phyloP scores from a whole-genome alignment of 345 rosid genomes.

The Populus ilicifolia region DNA sequence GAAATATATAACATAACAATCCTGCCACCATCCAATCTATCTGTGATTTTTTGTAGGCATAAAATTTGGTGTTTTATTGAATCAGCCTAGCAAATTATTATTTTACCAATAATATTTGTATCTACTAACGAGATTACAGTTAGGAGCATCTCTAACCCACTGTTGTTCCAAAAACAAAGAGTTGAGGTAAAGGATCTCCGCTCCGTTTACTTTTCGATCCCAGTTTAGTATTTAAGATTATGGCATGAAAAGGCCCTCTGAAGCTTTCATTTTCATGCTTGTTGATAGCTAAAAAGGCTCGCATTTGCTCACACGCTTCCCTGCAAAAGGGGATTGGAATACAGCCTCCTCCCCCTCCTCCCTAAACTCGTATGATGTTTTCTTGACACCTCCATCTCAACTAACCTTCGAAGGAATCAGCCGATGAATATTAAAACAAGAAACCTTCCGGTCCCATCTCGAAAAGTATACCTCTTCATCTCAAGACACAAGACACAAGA shows the following conservation, averaged over 20 bases:
- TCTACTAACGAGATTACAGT: too few relatives aligned
- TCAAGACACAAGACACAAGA: neutral
- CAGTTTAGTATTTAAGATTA: neutral
- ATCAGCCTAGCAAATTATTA: too few relatives aligned
- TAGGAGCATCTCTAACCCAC: too few relatives aligned
- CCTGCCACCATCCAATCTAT: too few relatives aligned
- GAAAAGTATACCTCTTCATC: neutral
- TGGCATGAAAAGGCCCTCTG: neutral
- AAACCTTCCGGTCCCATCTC: conserved; percentile 1
- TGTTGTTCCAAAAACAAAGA: too few relatives aligned
- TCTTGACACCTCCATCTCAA: conserved; percentile 2
- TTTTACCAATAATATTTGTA: too few relatives aligned
- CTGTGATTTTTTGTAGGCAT: too few relatives aligned
- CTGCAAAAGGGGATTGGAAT: neutral
- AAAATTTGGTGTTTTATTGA: too few relatives aligned
- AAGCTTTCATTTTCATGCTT: neutral
- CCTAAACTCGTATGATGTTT: neutral
- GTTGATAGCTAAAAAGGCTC: neutral
- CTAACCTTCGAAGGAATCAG: conserved; percentile 11
- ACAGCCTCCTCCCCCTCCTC: neutral
- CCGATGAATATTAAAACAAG: neutral
- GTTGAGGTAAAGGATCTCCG: neutral
- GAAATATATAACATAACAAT: too few relatives aligned
- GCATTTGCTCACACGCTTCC: neutral
- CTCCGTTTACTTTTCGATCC: neutral